Evolutionary conservation across 2,329 filamentous ascomycete genomes (phyloP), one percentile per base, ranked within the genome.

Genomic region (Microcyclospora tardicrescens): DNA sequence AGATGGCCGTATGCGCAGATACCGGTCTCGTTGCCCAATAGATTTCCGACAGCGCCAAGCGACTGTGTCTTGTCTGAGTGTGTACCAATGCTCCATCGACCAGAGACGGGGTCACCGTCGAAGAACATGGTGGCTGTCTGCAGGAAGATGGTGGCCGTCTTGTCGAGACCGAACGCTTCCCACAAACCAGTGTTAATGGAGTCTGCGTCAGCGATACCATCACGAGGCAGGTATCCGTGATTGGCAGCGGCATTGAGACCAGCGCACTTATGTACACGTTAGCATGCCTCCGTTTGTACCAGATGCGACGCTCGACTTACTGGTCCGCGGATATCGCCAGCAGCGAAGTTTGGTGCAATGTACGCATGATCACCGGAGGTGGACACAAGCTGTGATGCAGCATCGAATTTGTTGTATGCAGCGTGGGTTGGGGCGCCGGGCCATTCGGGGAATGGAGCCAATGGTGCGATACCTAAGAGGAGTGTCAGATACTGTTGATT

Each of bases 1-100:
- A 51, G 43, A 33, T 51, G 48, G n/a, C 46, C 49, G 31, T 49
- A 47, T 15, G 42, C 49, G 29, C 49, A 52, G 33, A 52, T 52
- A 32, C 49, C 49, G 14, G 46, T 50, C 31, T 47, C 33, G 37
- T 49, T 49, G 10, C 49, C 49, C 19, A 52, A 45, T 16, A 50
- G 27, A 14, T 46, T 38, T 2, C 48, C 49, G 5, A 52, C 5
- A 11, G 37, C 24, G 8, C 49, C 49, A 10, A 52, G 46, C 5
- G 49, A 52, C 15, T 48, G 41, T 13, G 47, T 46, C 35, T 46
- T 38, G 30, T 47, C 42, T 15, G 38, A 42, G 28, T 48, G 42
- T 11, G 35, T 38, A 13, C 47, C 47, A 28, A 50, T 50, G 15
- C 36, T 41, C 47, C 47, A 50, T 6, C 44, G 36, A 9, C 47